Conservation (phyloP, 2,329 filamentous ascomycete genomes). For the Cladosporium sp. region DNA sequence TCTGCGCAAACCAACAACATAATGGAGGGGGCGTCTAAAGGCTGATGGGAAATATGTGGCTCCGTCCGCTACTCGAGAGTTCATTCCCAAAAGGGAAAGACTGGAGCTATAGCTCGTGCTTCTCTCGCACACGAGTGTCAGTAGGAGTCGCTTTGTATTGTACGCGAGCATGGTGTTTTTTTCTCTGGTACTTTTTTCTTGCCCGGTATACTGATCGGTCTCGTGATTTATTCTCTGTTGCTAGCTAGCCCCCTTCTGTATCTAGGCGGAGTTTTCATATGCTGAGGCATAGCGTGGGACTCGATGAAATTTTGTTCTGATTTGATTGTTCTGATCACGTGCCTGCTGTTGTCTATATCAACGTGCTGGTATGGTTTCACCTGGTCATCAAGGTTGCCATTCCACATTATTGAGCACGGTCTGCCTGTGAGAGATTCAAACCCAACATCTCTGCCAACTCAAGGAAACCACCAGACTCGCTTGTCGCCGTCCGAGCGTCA, state of each 20-base stretch:
- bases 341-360: neutral
- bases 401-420: neutral
- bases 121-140: slow-evolving; percentile 12
- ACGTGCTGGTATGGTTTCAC: neutral
- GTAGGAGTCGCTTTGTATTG: slow-evolving; percentile 13
- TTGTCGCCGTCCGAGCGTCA: neutral
- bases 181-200: neutral
- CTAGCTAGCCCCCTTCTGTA: slow-evolving; percentile 8
- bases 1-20: slow-evolving; percentile 6
- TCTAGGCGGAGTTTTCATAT: slow-evolving; percentile 2
- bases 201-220: slow-evolving; percentile 1
- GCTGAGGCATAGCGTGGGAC: slow-evolving; percentile 13
- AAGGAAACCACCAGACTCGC: slow-evolving; percentile 5
- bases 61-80: neutral
- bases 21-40: slow-evolving; percentile 16
- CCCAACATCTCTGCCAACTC: slow-evolving; percentile 7
- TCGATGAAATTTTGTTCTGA: neutral
- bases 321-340: neutral
- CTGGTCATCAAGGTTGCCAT: neutral
- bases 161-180: slow-evolving; percentile 17
- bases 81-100: neutral
- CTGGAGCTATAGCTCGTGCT: slow-evolving; percentile 7
- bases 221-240: neutral
- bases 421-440: neutral
- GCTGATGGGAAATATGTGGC: slow-evolving; percentile 6